phyloP scores from a whole-genome alignment of 257 asterid species.

The Phtheirospermum japonicum region DNA sequence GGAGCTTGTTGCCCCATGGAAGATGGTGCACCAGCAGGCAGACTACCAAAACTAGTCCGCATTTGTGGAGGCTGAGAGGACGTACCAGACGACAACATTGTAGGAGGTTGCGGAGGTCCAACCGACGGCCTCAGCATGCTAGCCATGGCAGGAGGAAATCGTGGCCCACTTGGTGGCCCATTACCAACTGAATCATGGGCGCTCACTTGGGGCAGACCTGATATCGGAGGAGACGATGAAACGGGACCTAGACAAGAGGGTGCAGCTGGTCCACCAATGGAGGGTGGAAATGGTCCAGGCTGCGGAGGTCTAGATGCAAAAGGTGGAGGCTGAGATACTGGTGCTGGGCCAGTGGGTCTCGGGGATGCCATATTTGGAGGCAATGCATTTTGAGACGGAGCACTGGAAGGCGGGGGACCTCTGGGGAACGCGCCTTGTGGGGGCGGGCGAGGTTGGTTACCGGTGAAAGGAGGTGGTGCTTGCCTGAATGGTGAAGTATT shows the following conservation, averaged over 20 bases:
- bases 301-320: too few species aligned
- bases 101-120: conserved; percentile 52
- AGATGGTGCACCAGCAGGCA: too few species aligned
- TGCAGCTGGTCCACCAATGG: too few species aligned
- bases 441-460: conserved; percentile 70
- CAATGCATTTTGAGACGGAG: conserved; percentile 45
- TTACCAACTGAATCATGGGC: conserved; percentile 44
- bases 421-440: conserved; percentile 65
- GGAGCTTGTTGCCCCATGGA: too few species aligned
- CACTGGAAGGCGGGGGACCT: conserved; percentile 50
- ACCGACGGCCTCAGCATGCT: conserved; percentile 46
- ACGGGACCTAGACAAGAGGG: too few species aligned
- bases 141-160: conserved; percentile 52
- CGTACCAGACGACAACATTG: conserved; percentile 42
- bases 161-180: conserved; percentile 67
- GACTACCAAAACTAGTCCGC: too few species aligned
- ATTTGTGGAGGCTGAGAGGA: too few species aligned
- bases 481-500: conserved; percentile 61
- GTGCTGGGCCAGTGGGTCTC: conserved; percentile 58
- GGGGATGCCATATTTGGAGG: conserved; percentile 43
- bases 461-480: conserved; percentile 62
- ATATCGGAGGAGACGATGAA: too few species aligned
- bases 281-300: too few species aligned
- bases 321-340: conserved; percentile 53
- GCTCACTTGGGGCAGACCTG: too few species aligned